A percentile compares a stretch with the other conserved stretches of the same genome.
Evolutionary conservation across 2,329 filamentous ascomycete genomes (phyloP).

Genomic region (Metarhizium album): DNA sequence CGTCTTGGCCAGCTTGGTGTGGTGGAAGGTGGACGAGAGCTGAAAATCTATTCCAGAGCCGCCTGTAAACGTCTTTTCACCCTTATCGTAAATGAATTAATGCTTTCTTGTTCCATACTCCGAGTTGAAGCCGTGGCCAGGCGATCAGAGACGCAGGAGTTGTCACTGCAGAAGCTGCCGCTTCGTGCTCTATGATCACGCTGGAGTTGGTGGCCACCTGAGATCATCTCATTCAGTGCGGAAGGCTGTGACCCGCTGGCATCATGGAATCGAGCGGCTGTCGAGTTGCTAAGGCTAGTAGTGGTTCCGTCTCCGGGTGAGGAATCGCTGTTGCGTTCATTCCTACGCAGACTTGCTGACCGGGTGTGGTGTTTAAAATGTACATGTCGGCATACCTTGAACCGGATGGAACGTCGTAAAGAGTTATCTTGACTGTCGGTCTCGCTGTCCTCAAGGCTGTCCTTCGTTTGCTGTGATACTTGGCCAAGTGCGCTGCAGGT

Average conservation of each 20-base stretch:
- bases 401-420: background rate
- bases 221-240: background rate
- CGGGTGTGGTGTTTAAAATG: background rate
- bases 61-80: conserved; percentile 5
- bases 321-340: background rate
- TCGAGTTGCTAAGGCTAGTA: background rate
- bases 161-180: background rate
- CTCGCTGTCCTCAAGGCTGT: background rate
- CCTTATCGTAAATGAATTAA: background rate
- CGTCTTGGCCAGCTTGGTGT: conserved; percentile 1
- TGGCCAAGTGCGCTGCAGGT: conserved; percentile 18
- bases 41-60: conserved; percentile 11
- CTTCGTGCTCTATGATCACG: background rate
- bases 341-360: background rate
- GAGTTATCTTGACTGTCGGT: background rate
- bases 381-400: background rate
- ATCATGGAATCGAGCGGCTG: background rate
- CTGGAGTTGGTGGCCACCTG: background rate
- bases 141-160: background rate
- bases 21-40: conserved; percentile 4
- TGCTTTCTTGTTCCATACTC: background rate
- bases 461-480: conserved; percentile 11
- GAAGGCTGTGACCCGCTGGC: background rate
- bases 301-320: background rate
- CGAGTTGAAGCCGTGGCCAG: background rate